A percentile compares a stretch with the other conserved stretches of the same genome.
Conservation (phyloP, 208 protist species). For the Crithidia sp. region DNA sequence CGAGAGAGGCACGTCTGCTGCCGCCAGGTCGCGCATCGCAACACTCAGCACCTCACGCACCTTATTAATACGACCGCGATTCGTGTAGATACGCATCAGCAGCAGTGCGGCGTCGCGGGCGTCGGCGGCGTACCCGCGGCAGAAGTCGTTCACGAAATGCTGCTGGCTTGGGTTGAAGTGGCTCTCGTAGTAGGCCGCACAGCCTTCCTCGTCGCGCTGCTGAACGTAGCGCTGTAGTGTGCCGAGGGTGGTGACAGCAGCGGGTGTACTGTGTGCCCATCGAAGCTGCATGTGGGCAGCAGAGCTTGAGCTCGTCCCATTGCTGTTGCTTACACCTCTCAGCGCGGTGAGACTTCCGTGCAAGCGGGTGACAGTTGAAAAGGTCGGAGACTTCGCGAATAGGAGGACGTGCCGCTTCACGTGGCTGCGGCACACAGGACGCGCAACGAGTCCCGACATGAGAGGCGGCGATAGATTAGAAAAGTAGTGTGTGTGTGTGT, state of each 20-base stretch:
- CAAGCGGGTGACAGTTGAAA: no score
- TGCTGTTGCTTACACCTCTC: no score
- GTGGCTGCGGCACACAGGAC: no score
- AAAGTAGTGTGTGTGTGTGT: no score
- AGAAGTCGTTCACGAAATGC: conserved; percentile 47
- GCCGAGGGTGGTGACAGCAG: conserved; percentile 12
- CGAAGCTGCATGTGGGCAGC: neutral
- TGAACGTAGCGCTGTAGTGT: conserved; percentile 30
- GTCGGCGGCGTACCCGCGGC: conserved; percentile 36
- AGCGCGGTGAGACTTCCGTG: no score
- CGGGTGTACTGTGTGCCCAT: neutral
- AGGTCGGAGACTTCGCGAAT: no score
- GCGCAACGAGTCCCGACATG: no score
- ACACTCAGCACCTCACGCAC: conserved; percentile 64
- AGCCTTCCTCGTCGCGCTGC: conserved; percentile 35
- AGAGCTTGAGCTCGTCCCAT: no score
- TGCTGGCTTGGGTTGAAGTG: conserved; percentile 33
- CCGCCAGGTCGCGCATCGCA: conserved; percentile 57
- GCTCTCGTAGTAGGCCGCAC: conserved; percentile 40
- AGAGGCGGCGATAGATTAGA: no score
- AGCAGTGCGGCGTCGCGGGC: conserved; percentile 55
- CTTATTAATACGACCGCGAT: conserved; percentile 65
- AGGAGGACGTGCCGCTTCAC: no score
- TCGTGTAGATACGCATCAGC: conserved; percentile 73
- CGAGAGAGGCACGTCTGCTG: neutral